Conservation (phyloP, 495 filamentous ascomycete species). For the Penicillium odoratum region DNA sequence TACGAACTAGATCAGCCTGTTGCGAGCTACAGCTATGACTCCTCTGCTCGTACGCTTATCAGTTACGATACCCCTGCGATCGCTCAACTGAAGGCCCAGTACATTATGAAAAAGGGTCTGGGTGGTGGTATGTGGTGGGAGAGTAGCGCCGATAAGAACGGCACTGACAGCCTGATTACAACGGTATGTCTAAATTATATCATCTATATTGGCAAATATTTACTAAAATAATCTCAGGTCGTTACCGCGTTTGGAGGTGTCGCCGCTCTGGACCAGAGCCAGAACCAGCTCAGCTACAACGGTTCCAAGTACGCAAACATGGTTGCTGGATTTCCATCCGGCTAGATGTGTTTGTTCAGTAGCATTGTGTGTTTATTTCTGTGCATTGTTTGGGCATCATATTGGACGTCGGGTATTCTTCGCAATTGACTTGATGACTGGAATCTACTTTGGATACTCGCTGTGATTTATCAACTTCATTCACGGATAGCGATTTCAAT, state of each 20-base stretch:
- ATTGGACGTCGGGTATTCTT: no score
- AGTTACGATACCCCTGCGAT: slow-evolving; percentile 70
- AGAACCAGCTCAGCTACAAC: slow-evolving; percentile 37
- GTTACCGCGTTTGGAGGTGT: slow-evolving; percentile 31
- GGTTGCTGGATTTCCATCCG: slow-evolving; percentile 23
- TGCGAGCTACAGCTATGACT: slow-evolving; percentile 73
- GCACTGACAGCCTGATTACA: slow-evolving; percentile 58
- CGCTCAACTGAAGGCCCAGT: slow-evolving; percentile 62
- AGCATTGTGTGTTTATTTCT: no score
- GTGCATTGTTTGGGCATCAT: no score
- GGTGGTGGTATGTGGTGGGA: slow-evolving; percentile 95
- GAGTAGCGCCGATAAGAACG: slow-evolving; percentile 66
- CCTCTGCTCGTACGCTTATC: slow-evolving; percentile 56
- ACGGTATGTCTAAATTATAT: slow-evolving; percentile 38
- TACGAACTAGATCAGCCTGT: slow-evolving; percentile 15
- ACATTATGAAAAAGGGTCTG: slow-evolving; percentile 60
- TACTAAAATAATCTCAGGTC: slow-evolving; percentile 20
- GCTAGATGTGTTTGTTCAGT: neutral
- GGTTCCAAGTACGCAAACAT: slow-evolving; percentile 36
- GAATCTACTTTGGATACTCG: no score
- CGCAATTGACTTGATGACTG: no score
- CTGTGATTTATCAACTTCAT: no score
- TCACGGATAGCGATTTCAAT: no score
- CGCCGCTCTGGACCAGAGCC: slow-evolving; percentile 24
- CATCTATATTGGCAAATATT: neutral